Conservation (phyloP, 1,139 yeast species). For the Geotrichum candidum region DNA sequence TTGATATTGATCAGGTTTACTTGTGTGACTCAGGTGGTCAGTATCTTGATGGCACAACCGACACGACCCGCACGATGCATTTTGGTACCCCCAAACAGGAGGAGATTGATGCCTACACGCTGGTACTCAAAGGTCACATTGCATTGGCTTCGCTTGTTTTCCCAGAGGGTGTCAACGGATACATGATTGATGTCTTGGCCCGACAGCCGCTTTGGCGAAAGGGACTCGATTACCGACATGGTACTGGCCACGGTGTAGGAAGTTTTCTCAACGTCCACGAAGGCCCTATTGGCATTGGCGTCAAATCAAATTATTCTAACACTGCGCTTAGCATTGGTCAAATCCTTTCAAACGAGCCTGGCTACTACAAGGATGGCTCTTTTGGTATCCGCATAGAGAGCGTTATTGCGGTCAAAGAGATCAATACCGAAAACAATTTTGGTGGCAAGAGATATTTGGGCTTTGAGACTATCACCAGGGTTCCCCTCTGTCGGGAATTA, state of each 20-base stretch:
- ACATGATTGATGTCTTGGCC: conserved; percentile 77
- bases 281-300: conserved; percentile 91
- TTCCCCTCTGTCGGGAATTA: conserved; percentile 75
- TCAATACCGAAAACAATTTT: conserved; percentile 40
- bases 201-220: conserved; percentile 82
- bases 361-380: conserved; percentile 85
- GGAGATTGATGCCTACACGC: conserved; percentile 60
- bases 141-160: conserved; percentile 71
- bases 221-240: conserved; percentile 91
- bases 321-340: conserved; percentile 60
- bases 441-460: conserved; percentile 54
- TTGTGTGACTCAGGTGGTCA: conserved; percentile 93
- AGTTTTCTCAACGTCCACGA: conserved; percentile 90
- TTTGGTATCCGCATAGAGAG: conserved; percentile 94
- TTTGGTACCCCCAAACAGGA: conserved; percentile 70
- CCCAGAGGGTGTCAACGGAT: conserved; percentile 85
- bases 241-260: conserved; percentile 98
- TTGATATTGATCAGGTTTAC: conserved; percentile 73
- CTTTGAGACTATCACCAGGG: conserved; percentile 79
- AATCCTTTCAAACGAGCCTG: conserved; percentile 89
- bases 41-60: conserved; percentile 92
- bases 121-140: conserved; percentile 87
- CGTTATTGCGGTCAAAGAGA: conserved; percentile 54
- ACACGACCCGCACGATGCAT: conserved; percentile 89
- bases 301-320: conserved; percentile 38